Evolutionary conservation across 1,139 yeast species (phyloP).

Genomic region (Diutina siamensis): DNA sequence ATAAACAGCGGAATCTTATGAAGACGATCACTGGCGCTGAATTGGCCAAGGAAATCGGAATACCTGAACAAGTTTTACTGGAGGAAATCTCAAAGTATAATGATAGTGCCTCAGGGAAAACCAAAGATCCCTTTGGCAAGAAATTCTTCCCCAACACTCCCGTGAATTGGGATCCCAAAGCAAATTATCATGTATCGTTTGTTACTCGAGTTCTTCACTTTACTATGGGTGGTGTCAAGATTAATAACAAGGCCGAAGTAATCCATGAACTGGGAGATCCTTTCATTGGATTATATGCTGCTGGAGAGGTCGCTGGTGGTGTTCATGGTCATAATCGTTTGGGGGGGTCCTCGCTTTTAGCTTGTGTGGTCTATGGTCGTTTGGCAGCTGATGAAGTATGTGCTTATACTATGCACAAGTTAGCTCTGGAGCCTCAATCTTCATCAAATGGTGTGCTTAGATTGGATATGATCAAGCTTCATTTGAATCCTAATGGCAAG

Average conservation of each 20-base stretch:
- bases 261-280: conserved; percentile 29
- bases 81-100: conserved; percentile 33
- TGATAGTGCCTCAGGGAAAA: conserved; percentile 32
- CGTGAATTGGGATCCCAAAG: conserved; percentile 19
- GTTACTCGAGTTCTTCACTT: conserved; percentile 74
- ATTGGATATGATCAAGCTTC: conserved; percentile 1
- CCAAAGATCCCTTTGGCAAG: conserved; percentile 38
- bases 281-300: conserved; percentile 57
- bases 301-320: conserved; percentile 78
- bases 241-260: conserved; percentile 48
- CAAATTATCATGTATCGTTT: conserved; percentile 36
- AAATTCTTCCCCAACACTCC: conserved; percentile 42
- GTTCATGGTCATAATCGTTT: conserved; percentile 70
- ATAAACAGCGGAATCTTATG: conserved; percentile 56
- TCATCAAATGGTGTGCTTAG: not conserved
- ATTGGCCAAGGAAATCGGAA: conserved; percentile 34
- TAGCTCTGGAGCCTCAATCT: not conserved
- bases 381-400: conserved; percentile 40
- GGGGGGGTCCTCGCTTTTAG: conserved; percentile 67
- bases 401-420: not conserved
- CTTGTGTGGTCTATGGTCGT: conserved; percentile 75
- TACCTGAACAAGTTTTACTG: conserved; percentile 17
- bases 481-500: not conserved
- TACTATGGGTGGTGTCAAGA: conserved; percentile 79
- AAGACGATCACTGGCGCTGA: conserved; percentile 38